These are phyloP conservation scores for Centella asiatica DNA, from an alignment of 129 eudicot genomes.

Conservation along the genomic window DNA sequence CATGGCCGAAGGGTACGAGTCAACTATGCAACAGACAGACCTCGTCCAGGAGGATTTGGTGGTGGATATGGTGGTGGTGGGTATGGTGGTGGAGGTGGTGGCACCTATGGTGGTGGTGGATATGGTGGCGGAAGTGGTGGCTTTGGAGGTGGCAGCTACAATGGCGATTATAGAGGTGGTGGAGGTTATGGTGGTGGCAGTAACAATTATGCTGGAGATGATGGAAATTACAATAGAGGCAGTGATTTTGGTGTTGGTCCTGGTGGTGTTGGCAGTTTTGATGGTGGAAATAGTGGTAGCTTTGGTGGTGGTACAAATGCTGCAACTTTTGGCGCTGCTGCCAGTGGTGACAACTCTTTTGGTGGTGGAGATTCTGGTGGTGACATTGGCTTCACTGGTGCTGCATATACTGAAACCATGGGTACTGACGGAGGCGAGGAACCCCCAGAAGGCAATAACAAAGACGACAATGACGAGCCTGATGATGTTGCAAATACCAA, in stretches of 20 bases:
- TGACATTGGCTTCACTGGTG: neutral
- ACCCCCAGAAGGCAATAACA: neutral
- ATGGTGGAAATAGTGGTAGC: conserved; percentile 21
- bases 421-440: neutral
- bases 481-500: conserved; percentile 37
- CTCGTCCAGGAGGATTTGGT: conserved; percentile 43
- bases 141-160: conserved; percentile 12
- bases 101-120: conserved; percentile 11
- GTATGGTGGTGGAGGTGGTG: conserved; percentile 26
- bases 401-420: neutral
- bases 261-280: conserved; percentile 23
- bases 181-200: conserved; percentile 33
- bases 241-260: neutral
- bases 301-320: conserved; percentile 17
- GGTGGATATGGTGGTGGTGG: conserved; percentile 31
- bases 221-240: conserved; percentile 20
- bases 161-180: conserved; percentile 17
- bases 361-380: conserved; percentile 3
- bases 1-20: conserved; percentile 78
- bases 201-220: conserved; percentile 10
- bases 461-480: conserved; percentile 12
- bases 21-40: conserved; percentile 63
- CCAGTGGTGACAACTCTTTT: conserved; percentile 13
- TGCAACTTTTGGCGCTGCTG: conserved; percentile 28
- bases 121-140: conserved; percentile 26